Conservation (phyloP, 208 protist species). For the Trypanosoma rangeli region DNA sequence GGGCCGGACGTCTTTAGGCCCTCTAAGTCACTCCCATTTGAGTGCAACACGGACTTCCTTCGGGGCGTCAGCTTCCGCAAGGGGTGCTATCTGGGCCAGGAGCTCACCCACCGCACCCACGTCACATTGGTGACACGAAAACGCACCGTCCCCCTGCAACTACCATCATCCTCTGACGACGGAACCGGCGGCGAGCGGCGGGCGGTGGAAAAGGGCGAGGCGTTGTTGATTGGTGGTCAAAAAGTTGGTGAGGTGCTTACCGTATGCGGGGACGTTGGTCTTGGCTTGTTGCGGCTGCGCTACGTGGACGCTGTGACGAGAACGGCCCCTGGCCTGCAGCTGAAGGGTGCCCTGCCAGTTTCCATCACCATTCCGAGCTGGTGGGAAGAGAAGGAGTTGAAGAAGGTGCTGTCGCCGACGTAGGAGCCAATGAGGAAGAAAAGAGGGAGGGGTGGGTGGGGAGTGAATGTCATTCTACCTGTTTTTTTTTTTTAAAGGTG, state of each 20-base stretch:
- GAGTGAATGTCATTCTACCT: no score
- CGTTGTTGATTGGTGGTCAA: constrained; percentile 36
- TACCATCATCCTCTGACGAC: constrained; percentile 10
- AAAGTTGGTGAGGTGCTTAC: constrained; percentile 68
- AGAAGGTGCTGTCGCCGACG: constrained; percentile 52
- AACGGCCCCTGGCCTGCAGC: constrained; percentile 41
- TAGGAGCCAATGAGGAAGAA: not conserved
- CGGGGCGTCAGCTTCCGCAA: constrained; percentile 93
- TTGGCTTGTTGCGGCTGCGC: constrained; percentile 72
- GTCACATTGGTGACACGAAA: constrained; percentile 94
- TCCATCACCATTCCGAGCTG: constrained; percentile 49
- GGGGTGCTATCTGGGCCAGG: constrained; percentile 97
- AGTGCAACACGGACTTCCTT: constrained; percentile 92
- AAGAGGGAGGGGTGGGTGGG: no score
- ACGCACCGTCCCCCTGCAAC: constrained; percentile 80
- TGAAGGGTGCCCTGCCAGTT: constrained; percentile 44
- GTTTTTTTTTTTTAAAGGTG: not conserved
- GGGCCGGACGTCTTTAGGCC: constrained; percentile 63
- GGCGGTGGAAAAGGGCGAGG: constrained; percentile 31
- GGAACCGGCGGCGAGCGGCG: not conserved
- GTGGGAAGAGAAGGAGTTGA: constrained; percentile 74
- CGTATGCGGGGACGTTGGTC: constrained; percentile 41
- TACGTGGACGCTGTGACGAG: constrained; percentile 61
- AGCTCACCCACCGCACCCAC: constrained; percentile 95
- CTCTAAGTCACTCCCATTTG: constrained; percentile 86